Evolutionary conservation across 495 filamentous ascomycete species (phyloP).

Genomic region (Apodospora peruviana): DNA sequence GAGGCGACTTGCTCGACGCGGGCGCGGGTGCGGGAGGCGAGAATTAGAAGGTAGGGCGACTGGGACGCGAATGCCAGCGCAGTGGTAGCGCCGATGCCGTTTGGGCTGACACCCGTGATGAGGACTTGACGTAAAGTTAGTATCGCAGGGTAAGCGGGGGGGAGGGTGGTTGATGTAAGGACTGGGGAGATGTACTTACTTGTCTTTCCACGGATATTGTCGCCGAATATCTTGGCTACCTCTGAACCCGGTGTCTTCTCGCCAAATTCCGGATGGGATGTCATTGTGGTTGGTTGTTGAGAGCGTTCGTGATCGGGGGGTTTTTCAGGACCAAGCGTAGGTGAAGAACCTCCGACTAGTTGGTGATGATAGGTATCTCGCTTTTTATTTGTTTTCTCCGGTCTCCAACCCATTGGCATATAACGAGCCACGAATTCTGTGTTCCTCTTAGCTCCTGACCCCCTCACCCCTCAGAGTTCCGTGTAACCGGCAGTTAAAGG

Average conservation of each 20-base stretch:
- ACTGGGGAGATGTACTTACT: slow-evolving; percentile 18
- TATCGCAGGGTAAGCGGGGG: not conserved
- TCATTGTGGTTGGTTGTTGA: too few species aligned
- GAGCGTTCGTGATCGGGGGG: too few species aligned
- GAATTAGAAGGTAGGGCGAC: slow-evolving; percentile 42
- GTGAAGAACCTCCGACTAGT: too few species aligned
- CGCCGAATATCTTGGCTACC: slow-evolving; percentile 37
- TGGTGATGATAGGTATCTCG: too few species aligned
- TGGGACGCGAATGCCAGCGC: slow-evolving; percentile 51
- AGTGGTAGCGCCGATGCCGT: slow-evolving; percentile 47
- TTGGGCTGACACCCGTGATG: slow-evolving; percentile 48
- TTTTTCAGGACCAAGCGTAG: too few species aligned
- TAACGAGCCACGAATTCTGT: too few species aligned
- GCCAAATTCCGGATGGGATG: slow-evolving; percentile 38
- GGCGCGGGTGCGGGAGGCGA: slow-evolving; percentile 47
- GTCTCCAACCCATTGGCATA: too few species aligned
- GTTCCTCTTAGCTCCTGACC: too few species aligned
- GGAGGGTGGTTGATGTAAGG: not conserved
- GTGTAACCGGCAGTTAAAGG: not conserved
- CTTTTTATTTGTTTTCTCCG: too few species aligned
- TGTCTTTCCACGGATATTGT: slow-evolving; percentile 32
- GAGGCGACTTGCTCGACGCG: slow-evolving; percentile 45
- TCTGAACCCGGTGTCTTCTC: slow-evolving; percentile 36
- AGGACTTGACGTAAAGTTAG: slow-evolving; percentile 22
- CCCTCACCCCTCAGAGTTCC: not conserved